Base-by-base conservation (phyloP, 1,284 basidiomycete species). In the Tetrapyrgos nigripes region DNA sequence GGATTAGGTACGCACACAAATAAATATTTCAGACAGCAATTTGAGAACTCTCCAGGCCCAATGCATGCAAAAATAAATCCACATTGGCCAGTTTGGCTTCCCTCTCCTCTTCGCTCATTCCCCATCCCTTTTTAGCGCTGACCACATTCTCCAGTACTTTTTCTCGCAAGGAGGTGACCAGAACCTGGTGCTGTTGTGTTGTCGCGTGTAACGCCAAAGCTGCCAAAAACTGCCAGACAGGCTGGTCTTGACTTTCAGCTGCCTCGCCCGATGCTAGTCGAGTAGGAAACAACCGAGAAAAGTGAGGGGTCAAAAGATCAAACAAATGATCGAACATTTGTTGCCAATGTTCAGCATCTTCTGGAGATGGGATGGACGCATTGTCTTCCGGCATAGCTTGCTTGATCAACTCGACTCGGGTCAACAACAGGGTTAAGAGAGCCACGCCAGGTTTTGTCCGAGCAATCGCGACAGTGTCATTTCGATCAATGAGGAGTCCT, bases 201-300 rank as follows among this genome's bases (percentile, higher is more conserved):
- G 86, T 85, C 11, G 94, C 91, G 64, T 94, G 93, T 50, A 97
- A 83, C 2, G 96, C 96, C 50, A 99, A 79, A 3, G 93, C 87
- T 10, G 94, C 94, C 53, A 96, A 84, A 79, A 97, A 93, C 73
- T 93, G 91, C 94, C 94, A 97, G 19, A 94, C 92, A 19, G 89
- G 93, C 77, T 92, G 93, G 75, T 98, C 97, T 47, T 72, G 69
- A 26, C 68, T 70, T 5, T 69, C 66, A n/a, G 71, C 71, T 24
- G 72, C 70, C 43, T 77, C 76, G 3, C 83, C 71, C 43, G 85
- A 80, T 29, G 91, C 86, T 46, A 94, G 87, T 5, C 91, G 90
- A 1, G 96, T 97, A 0, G 97, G 96, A 85, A 99, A 99, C 21
- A 99, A 84, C 8, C 83, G 76, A 13, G 88, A 77, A 29, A 98